Base-by-base conservation (phyloP, 805 yeast genomes). In the Hanseniaspora occidentalis region DNA sequence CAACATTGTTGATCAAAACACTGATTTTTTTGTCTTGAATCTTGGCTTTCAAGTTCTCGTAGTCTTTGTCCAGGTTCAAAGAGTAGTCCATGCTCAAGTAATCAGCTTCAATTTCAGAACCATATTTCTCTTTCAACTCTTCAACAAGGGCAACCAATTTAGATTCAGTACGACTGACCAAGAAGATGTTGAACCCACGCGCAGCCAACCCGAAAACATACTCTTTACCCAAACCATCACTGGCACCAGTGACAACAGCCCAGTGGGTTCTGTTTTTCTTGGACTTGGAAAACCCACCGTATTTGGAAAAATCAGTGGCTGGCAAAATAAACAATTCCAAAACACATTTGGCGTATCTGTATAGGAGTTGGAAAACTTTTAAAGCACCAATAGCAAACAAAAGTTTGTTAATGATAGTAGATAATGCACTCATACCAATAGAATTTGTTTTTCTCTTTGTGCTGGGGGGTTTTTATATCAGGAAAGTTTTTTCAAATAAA, bases 231-330 rank as follows among this genome's bases (percentile, higher is more conserved):
- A 92, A 81, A 26, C 98, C 98, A 58, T 92, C 97, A 37, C 96
- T 84, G 3, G 96, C 94, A 43, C 98, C 98, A 6, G 98, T 92
- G 14, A 92, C 73, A 24, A 92, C 82, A n/a, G 96, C 96, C 89
- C 96, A 92, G 31, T 73, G 67, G 21, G 80, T 81, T 16, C 50
- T 50, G 38, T 63, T 61, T 6, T 13, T 6, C 3, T 26, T 34
- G 20, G 22, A 5, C 11, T 48, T 38, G 45, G 67, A 66, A 36
- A 34, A 33, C 21, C 89, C 80, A n/a, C 96, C 95, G 54, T 86
- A 86, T 56, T 75, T 77, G 33, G 58, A 53, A 52, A 70, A 79
- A 51, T 65, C 53, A 21, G 60, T 75, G 6, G 77, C 63, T 24
- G 89, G 85, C 25, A 80, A 64, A 20, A 84, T 44, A 53, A 75